Evolutionary conservation across 495 filamentous ascomycete genomes (phyloP).

Genomic region (Peziza echinospora): DNA sequence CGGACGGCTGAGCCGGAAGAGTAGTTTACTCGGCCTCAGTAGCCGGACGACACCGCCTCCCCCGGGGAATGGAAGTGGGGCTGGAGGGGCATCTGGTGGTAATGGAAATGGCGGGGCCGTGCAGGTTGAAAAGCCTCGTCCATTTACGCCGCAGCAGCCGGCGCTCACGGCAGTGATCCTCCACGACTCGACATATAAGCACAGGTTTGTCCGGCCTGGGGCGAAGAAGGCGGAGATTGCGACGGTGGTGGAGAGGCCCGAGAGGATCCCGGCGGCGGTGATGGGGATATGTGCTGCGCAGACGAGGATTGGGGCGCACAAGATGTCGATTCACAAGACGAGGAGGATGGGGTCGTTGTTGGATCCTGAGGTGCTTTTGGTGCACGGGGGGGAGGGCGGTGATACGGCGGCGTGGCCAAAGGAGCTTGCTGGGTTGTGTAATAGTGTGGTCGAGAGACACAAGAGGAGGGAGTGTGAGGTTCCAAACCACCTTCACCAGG

Average conservation of each 20-base stretch:
- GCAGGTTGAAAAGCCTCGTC: background rate
- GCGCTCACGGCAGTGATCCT: constrained; percentile 60
- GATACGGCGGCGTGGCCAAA: constrained; percentile 23
- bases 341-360: constrained; percentile 12
- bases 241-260: constrained; percentile 76
- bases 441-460: constrained; percentile 37
- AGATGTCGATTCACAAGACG: constrained; percentile 12
- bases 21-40: constrained; percentile 4
- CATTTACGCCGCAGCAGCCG: constrained; percentile 5
- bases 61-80: no score
- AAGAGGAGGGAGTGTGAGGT: constrained; percentile 24
- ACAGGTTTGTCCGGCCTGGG: constrained; percentile 67
- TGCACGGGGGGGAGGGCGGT: constrained; percentile 35
- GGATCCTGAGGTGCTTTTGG: constrained; percentile 18
- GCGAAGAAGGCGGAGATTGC: constrained; percentile 39
- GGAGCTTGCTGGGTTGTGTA: constrained; percentile 36
- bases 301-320: constrained; percentile 56
- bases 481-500: constrained; percentile 13
- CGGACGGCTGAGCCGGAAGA: background rate
- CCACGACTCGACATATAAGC: constrained; percentile 84
- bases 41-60: no score
- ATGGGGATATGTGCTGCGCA: constrained; percentile 73
- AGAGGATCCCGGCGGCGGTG: constrained; percentile 67
- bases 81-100: background rate
- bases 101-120: background rate